Conservation (phyloP, 2,329 filamentous ascomycete genomes). For the Ascochyta pisi region DNA sequence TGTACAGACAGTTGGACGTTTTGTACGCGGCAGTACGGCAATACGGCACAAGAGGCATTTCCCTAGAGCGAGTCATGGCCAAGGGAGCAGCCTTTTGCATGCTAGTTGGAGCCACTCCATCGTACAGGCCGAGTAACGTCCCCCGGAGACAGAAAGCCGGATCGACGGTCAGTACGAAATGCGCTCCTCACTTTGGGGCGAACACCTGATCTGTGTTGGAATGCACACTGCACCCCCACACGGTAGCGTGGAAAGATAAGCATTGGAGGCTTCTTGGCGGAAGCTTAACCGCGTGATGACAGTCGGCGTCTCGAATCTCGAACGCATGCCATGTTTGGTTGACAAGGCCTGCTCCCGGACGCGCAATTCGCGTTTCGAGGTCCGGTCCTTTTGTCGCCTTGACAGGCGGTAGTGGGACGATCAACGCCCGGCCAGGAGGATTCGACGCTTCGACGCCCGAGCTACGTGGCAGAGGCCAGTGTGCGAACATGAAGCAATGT, state of each 20-base stretch:
- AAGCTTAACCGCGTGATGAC: constrained; percentile 30
- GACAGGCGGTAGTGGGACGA: constrained; percentile 8
- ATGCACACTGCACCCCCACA: constrained; percentile 6
- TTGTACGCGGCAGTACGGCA: neutral
- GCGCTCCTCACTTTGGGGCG: constrained; percentile 1
- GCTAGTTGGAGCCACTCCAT: neutral
- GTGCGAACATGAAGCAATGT: constrained; percentile 5
- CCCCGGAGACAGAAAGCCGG: neutral
- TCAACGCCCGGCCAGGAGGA: neutral
- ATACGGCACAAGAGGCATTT: neutral
- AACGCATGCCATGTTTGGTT: constrained; percentile 3
- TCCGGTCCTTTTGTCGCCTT: constrained; percentile 4
- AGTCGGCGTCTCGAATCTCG: constrained; percentile 10
- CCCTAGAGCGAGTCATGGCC: neutral
- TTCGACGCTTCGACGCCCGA: neutral
- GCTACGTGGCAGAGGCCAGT: constrained; percentile 7
- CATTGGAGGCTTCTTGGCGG: constrained; percentile 34
- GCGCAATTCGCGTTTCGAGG: constrained; percentile 9
- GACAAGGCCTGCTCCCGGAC: neutral
- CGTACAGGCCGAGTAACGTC: neutral
- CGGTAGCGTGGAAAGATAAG: constrained; percentile 25
- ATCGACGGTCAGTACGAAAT: constrained; percentile 1
- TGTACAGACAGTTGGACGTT: neutral
- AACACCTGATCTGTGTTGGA: constrained; percentile 19
- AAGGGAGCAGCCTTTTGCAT: neutral